Evolutionary conservation across 345 rosid genomes (phyloP).

Genomic region (Sonneratia alba): DNA sequence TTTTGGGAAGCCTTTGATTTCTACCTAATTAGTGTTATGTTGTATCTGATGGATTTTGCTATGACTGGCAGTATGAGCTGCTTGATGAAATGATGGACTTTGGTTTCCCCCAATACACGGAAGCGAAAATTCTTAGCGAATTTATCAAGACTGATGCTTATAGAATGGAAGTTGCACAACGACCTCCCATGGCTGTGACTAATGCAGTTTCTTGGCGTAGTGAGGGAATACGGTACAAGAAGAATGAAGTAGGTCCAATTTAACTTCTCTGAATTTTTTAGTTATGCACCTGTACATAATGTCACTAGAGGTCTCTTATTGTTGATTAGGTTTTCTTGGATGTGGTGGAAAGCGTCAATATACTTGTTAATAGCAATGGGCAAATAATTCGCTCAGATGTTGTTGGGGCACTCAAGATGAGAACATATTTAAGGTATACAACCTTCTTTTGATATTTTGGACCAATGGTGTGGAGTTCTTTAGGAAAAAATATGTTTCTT

Average conservation of each 20-base stretch:
- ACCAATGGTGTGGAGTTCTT: not conserved
- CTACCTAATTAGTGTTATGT: not conserved
- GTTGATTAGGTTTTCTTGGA: constrained; percentile 76
- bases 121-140: constrained; percentile 86
- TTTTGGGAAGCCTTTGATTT: not conserved
- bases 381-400: constrained; percentile 92
- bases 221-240: constrained; percentile 84
- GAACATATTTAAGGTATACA: constrained; percentile 79
- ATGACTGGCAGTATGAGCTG: constrained; percentile 60
- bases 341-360: constrained; percentile 87
- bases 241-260: constrained; percentile 62
- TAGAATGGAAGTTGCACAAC: constrained; percentile 88
- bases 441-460: not conserved
- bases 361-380: constrained; percentile 95
- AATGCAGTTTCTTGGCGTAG: constrained; percentile 98
- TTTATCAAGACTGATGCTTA: constrained; percentile 97
- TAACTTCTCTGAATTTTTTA: not conserved
- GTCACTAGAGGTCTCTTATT: not conserved
- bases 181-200: constrained; percentile 99
- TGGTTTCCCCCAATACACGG: constrained; percentile 91
- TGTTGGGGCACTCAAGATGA: constrained; percentile 96
- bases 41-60: not conserved
- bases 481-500: not conserved
- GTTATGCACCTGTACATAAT: not conserved
- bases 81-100: constrained; percentile 99